Evolutionary conservation across 2,329 filamentous ascomycete genomes (phyloP), one percentile per base, ranked within the genome.

Genomic region (Colletotrichum spaethianum): DNA sequence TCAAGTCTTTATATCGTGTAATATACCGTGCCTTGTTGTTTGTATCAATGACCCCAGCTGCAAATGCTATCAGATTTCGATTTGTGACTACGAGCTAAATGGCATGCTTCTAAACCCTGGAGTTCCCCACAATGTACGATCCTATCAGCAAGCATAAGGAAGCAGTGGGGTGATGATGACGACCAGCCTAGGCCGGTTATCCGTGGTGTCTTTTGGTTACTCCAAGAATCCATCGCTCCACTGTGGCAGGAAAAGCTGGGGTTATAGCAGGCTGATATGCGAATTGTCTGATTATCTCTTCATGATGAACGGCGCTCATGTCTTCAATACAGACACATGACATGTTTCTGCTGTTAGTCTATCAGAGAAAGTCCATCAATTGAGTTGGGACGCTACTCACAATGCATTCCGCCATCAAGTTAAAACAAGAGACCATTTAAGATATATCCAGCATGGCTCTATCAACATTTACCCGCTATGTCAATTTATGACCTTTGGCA

Each of bases 91-190:
- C 18, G 9, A 33, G 28, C 4, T 16, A 20, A 56, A 18, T 12
- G 2, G 16, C 53, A 36, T 26, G 20, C 11, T n/a, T 12, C 18
- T 12, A 48, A 48, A 14, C 33, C n/a, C 31, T n/a, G 23, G 53
- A 56, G 14, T 2, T 12, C 68, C 63, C 42, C 28, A n/a, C 57
- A 38, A 33, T n/a, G 40, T 33, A 44, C 23, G 62, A 50, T 63
- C 28, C 23, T 26, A 38, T 6, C 31, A 23, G 28, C 16, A 5
- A 33, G 5, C 23, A 42, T 50, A 50, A 2, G 50, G 57, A 44
- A 68, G 31, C 48, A 59, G 63, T 71, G 65, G 65, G 53, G 52
- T 64, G 65, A 69, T 53, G 28, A 72, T 55, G 59, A 72, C 28
- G 53, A 55, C 46, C 68, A 52, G 44, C 63, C 53, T 40, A 40